A percentile compares a stretch with the other conserved stretches of the same genome.
Conservation (phyloP, 164 flowering plant genomes). For the Berberis thunbergii region DNA sequence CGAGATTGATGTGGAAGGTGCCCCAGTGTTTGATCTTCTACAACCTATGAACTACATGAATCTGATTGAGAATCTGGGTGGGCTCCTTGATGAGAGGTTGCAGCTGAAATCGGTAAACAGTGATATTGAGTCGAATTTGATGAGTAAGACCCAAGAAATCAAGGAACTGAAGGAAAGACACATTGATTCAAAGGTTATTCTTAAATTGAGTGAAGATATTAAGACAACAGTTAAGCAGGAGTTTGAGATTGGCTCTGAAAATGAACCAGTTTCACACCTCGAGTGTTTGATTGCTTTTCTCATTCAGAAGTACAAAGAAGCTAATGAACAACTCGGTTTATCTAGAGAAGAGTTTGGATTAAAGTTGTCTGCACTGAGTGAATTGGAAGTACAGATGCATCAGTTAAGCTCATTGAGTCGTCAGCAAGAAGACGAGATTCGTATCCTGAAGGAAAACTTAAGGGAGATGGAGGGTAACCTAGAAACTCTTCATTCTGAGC, state of each 20-base stretch:
- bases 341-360: slow-evolving; percentile 33
- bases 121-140: slow-evolving; percentile 41
- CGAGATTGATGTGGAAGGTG: slow-evolving; percentile 16
- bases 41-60: slow-evolving; percentile 23
- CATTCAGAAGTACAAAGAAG: slow-evolving; percentile 45
- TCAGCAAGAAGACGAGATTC: slow-evolving; percentile 47
- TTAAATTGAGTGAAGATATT: slow-evolving; percentile 40
- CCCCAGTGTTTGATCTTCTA: slow-evolving; percentile 27
- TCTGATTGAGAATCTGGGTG: slow-evolving; percentile 34
- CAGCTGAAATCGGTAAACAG: slow-evolving; percentile 35
- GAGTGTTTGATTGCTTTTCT: slow-evolving; percentile 43
- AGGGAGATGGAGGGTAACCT: slow-evolving; percentile 38
- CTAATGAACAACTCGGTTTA: slow-evolving; percentile 25
- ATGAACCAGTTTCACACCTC: slow-evolving; percentile 27
- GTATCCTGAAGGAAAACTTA: slow-evolving; percentile 45
- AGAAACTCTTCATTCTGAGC: slow-evolving; percentile 30
- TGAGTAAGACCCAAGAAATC: slow-evolving; percentile 22
- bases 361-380: slow-evolving; percentile 29
- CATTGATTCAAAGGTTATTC: slow-evolving; percentile 23
- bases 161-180: slow-evolving; percentile 37
- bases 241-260: slow-evolving; percentile 17
- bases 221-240: slow-evolving; percentile 27
- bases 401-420: slow-evolving; percentile 30
- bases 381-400: slow-evolving; percentile 37
- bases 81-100: slow-evolving; percentile 35